Conservation (phyloP, 2,329 filamentous ascomycete genomes). For the Trichoderma lentiforme region DNA sequence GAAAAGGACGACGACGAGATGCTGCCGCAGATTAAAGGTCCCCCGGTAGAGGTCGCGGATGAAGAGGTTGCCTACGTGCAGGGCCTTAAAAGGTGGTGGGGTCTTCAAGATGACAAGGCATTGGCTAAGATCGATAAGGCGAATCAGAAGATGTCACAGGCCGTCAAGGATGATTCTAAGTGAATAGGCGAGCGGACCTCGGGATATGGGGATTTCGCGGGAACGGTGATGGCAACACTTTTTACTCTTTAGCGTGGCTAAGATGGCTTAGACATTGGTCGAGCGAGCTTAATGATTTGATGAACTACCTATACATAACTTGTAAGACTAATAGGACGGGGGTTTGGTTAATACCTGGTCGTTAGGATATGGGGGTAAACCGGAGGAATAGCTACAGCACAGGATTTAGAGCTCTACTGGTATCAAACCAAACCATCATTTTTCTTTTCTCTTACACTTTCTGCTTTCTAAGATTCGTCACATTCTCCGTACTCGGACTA, state of each 20-base stretch:
- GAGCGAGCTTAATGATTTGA: not conserved
- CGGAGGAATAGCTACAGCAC: not conserved
- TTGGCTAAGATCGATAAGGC: conserved; percentile 48
- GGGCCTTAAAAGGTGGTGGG: conserved; percentile 49
- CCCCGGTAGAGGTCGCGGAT: conserved; percentile 54
- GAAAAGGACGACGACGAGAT: conserved; percentile 40
- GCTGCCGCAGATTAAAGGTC: conserved; percentile 55
- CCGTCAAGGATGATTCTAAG: conserved; percentile 28
- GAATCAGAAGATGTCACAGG: conserved; percentile 34
- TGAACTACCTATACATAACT: conserved; percentile 1
- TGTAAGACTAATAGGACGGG: not conserved
- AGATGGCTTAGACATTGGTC: not conserved
- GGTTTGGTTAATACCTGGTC: not conserved
- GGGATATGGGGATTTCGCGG: not conserved
- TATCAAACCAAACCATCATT: not conserved
- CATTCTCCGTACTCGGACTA: not conserved
- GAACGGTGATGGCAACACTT: not conserved
- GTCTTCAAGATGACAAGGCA: conserved; percentile 44
- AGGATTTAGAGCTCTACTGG: not conserved
- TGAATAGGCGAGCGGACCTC: not conserved
- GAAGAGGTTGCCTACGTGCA: conserved; percentile 49
- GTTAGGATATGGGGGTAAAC: not conserved
- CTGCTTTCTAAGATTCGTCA: not conserved
- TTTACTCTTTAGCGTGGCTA: not conserved
- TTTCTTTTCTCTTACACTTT: not conserved